These are phyloP conservation scores for Bimuria novae-zelandiae DNA, from an alignment of 2,329 filamentous ascomycete genomes.

Conservation along the genomic window DNA sequence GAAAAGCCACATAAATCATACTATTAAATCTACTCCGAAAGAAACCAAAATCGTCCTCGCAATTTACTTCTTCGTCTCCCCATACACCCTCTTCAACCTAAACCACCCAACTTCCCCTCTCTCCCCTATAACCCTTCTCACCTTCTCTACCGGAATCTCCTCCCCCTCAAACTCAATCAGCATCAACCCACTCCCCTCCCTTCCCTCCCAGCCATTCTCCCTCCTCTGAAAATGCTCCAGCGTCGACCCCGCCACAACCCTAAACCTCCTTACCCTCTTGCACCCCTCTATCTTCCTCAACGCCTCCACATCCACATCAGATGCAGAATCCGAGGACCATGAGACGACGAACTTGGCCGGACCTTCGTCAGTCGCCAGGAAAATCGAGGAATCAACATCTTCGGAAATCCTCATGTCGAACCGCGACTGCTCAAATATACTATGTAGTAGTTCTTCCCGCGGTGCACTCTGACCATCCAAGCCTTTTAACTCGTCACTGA, in stretches of 20 bases:
- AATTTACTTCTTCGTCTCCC: too few relatives aligned
- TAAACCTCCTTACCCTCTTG: conserved; percentile 18
- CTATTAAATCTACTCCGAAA: too few relatives aligned
- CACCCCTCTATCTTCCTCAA: too few relatives aligned
- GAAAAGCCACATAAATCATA: too few relatives aligned
- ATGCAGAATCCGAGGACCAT: neutral
- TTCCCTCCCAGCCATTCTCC: conserved; percentile 1
- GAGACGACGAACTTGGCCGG: conserved; percentile 22
- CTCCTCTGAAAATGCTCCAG: conserved; percentile 25
- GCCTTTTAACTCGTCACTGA: conserved; percentile 25
- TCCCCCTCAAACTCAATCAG: conserved; percentile 33
- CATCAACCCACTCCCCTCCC: conserved; percentile 21
- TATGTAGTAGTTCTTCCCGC: conserved; percentile 20
- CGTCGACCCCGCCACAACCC: conserved; percentile 20
- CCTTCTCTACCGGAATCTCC: conserved; percentile 24
- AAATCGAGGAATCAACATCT: conserved; percentile 5
- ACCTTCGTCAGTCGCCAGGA: neutral
- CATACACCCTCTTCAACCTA: conserved; percentile 22
- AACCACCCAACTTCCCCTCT: conserved; percentile 26
- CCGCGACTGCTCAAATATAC: conserved; percentile 28
- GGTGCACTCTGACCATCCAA: conserved; percentile 31
- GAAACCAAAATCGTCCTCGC: too few relatives aligned
- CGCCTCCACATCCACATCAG: neutral
- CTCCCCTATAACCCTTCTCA: conserved; percentile 18
- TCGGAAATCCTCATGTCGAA: conserved; percentile 38